Evolutionary conservation across 1,284 basidiomycete genomes (phyloP).

Genomic region (Vanrija humicola): DNA sequence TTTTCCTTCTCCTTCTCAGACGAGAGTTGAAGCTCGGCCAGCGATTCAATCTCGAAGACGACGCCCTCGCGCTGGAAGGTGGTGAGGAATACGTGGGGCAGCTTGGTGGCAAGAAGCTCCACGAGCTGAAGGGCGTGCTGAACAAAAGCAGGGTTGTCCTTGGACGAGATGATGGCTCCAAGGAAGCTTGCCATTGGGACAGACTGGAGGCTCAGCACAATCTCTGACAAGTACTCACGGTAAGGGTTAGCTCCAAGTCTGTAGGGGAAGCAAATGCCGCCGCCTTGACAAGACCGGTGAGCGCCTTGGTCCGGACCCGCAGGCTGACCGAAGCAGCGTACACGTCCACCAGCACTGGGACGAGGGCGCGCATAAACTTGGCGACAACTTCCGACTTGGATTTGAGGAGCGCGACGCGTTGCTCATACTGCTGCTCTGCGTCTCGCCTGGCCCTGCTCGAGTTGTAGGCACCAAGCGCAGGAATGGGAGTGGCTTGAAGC

Average conservation of each 20-base stretch:
- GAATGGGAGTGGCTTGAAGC: not conserved
- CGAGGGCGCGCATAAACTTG: conserved; percentile 76
- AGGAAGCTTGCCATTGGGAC: conserved; percentile 89
- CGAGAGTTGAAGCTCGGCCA: conserved; percentile 61
- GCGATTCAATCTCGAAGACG: conserved; percentile 78
- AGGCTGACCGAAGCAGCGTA: conserved; percentile 88
- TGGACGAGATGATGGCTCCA: conserved; percentile 84
- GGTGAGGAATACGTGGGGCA: conserved; percentile 75
- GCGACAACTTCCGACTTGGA: conserved; percentile 70
- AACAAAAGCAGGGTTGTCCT: conserved; percentile 78
- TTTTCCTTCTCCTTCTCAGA: conserved; percentile 24
- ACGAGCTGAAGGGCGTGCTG: conserved; percentile 85
- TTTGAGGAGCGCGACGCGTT: conserved; percentile 58
- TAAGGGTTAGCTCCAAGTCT: conserved; percentile 68
- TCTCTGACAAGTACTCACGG: conserved; percentile 52
- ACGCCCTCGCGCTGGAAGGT: conserved; percentile 89
- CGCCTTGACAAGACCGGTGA: conserved; percentile 81
- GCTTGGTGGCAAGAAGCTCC: conserved; percentile 76
- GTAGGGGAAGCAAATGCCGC: conserved; percentile 77
- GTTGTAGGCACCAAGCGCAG: conserved; percentile 4
- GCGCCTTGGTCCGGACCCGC: conserved; percentile 76
- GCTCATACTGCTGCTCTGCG: conserved; percentile 41
- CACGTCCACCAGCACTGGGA: conserved; percentile 89
- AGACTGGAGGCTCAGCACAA: conserved; percentile 53
- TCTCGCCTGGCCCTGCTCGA: conserved; percentile 36